A percentile compares a stretch with the other conserved stretches of the same genome.
phyloP scores from a whole-genome alignment of 305 asterid genomes.

The Lippia alba region DNA sequence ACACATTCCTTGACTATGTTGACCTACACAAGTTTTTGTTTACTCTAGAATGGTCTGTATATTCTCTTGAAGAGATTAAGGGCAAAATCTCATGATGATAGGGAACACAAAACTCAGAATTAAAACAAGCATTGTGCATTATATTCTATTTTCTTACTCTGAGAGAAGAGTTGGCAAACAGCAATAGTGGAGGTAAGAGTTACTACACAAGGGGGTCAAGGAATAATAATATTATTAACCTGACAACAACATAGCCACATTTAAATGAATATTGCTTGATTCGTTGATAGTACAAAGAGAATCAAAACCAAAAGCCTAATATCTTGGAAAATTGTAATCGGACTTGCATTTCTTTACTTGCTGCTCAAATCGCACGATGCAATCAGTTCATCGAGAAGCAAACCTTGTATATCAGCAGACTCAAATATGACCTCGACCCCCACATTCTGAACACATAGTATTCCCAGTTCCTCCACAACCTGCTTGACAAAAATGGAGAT shows the following conservation, averaged over 20 bases:
- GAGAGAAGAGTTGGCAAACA: background rate
- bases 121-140: background rate
- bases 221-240: constrained; percentile 15
- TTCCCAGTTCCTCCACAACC: constrained; percentile 92
- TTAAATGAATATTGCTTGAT: constrained; percentile 24
- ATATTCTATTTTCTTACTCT: constrained; percentile 18
- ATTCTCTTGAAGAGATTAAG: background rate
- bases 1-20: background rate
- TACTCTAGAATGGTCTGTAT: constrained; percentile 18
- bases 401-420: constrained; percentile 37
- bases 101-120: background rate
- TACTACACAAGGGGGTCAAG: background rate
- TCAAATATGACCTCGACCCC: constrained; percentile 73
- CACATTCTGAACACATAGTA: constrained; percentile 73
- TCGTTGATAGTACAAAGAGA: constrained; percentile 29
- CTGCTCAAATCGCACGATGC: constrained; percentile 31
- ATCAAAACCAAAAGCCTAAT: constrained; percentile 4
- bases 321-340: constrained; percentile 26
- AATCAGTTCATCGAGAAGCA: constrained; percentile 34
- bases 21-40: constrained; percentile 19
- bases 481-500: constrained; percentile 36
- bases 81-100: background rate
- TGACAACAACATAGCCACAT: background rate
- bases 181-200: background rate
- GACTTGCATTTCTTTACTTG: constrained; percentile 18